Base-by-base conservation (phyloP, 495 filamentous ascomycete species). In the Thermothielavioides terrestris region DNA sequence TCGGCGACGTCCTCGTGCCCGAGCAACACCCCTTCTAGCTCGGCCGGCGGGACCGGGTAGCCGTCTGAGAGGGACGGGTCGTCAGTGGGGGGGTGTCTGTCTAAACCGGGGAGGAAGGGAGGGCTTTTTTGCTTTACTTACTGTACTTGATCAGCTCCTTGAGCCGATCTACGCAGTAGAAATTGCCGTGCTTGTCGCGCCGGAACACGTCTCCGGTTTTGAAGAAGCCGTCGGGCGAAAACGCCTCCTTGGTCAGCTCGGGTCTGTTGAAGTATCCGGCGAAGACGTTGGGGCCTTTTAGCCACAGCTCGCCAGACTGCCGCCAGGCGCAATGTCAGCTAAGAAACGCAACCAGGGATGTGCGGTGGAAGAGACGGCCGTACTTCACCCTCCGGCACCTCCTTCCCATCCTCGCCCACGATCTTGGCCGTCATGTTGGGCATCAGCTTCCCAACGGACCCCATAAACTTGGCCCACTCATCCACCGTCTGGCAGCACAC, bases 111-210 rank as follows among this genome's bases (percentile, higher is more conserved):
- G 31, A n/a, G 27, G 12, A 25, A 9, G 30, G 1, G 2, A 26
- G 21, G 6, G 1, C n/a, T n/a, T n/a, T n/a, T n/a, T n/a, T n/a
- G n/a, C n/a, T n/a, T n/a, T n/a, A 51, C 40, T 57, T 59, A 73
- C 70, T 82, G 64, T 92, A 92, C 68, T 94, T 94, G 68, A 94
- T 92, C 37, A 94, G 68, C 65, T 94, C 88, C 74, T 94, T 94
- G 18, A 88, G 75, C n/a, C 88, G 82, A 57, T 91, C 88, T 1
- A 86, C 89, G 60, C 90, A 70, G 49, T 70, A 73, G 15, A 65
- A 66, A 50, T 79, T 72, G 4, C 81, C 79, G 14, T 75, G 59
- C 11, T 67, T 57, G 58, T 86, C 82, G 15, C 79, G 68, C 22
- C 71, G 72, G 14, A 76, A 83, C 35, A 83, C 70, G 57, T 95